A percentile compares a stretch with the other conserved stretches of the same genome.
phyloP scores from a whole-genome alignment of 495 filamentous ascomycete genomes.

The Aspergillus nanangensis region DNA sequence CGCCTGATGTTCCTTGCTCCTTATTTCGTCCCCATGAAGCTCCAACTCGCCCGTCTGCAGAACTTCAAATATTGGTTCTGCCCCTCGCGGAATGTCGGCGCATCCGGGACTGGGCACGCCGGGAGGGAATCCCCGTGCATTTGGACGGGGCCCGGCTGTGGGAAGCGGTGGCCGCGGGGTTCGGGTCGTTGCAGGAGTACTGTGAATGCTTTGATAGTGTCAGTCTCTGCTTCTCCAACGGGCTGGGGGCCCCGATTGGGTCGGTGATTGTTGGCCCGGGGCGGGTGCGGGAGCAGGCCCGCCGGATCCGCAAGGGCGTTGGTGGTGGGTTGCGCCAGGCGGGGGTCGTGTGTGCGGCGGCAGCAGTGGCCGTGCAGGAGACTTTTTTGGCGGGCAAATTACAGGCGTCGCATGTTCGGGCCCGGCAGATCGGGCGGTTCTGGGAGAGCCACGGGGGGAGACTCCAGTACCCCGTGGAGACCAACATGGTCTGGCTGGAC shows the following conservation, averaged over 20 bases:
- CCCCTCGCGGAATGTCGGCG: constrained; percentile 12
- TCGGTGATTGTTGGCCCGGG: constrained; percentile 5
- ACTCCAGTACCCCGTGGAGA: no score
- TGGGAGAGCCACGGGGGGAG: no score
- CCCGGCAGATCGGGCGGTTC: no score
- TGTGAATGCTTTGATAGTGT: constrained; percentile 11
- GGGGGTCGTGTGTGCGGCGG: not conserved
- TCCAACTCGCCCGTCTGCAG: constrained; percentile 1
- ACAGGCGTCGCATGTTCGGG: no score
- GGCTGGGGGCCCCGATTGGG: constrained; percentile 13
- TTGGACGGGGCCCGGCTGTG: constrained; percentile 23
- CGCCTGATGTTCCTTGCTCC: constrained; percentile 1
- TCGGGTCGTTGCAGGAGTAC: constrained; percentile 2
- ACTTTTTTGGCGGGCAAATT: no score
- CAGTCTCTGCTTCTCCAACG: constrained; percentile 11
- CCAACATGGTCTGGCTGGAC: no score
- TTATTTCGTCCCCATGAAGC: not conserved
- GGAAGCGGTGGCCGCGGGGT: constrained; percentile 12
- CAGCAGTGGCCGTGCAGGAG: no score
- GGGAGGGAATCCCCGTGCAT: constrained; percentile 1
- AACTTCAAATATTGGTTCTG: constrained; percentile 9
- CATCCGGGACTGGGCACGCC: constrained; percentile 11
- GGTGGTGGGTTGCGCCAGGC: constrained; percentile 12
- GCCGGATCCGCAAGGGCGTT: constrained; percentile 10
- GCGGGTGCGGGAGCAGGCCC: not conserved